Base-by-base conservation (phyloP, 2,329 filamentous ascomycete species). In the Botrytis aclada region DNA sequence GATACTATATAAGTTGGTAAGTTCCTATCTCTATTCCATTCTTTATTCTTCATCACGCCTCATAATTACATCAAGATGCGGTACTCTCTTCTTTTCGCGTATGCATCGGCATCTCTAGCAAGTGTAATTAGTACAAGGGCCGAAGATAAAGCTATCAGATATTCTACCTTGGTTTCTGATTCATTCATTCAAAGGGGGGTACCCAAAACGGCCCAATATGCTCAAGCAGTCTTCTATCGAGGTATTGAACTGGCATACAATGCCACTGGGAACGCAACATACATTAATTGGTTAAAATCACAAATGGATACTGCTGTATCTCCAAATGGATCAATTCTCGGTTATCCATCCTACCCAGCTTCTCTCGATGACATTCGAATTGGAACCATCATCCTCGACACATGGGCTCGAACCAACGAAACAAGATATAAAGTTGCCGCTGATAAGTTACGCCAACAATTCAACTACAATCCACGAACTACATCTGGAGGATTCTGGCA, bases 341-440 rank as follows among this genome's bases (percentile, higher is more conserved):
- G 80, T 22, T 88, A 85, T 82, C 82, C 85, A 71, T 79, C 83
- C 22, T 80, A 80, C 3, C 84, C 83, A 77, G 85, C 88, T 80
- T 86, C 85, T 3, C 82, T 87, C 0, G 85, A 87, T 74, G 84
- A 88, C 73, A 84, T 88, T 74, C 85, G 87, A 9, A 82, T 88
- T 45, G 87, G 86, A 12, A 67, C 70, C 20, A 43, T 72, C 43
- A 60, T 72, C 22, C 70, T 72, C 37, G 70, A 72, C 12, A 67
- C 70, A 32, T 72, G 70, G 70, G 70, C 70, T 39, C 70, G 70
- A 60, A 85, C 85, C 0, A 82, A 82, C 18, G 82, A 85, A 56
- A 77, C 81, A 18, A 87, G 85, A 76, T 88, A 87, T 79, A 84
- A 84, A 76, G 78, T 78, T 8, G 87, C 86, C 0, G 85, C 86